phyloP scores from a whole-genome alignment of 805 yeast species.

The Pichia rugopelliculosa region DNA sequence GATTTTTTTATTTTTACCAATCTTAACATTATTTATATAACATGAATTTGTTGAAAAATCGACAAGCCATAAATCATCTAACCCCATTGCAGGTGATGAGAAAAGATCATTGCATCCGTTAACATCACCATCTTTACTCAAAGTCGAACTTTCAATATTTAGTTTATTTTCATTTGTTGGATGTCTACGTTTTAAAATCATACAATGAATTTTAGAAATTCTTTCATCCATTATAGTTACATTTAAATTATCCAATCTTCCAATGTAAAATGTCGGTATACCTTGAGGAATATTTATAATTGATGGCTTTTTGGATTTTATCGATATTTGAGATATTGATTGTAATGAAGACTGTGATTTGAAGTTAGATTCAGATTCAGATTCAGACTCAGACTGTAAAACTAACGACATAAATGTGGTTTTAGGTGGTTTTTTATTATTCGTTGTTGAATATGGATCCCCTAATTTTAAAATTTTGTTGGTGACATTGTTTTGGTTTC shows the following conservation, averaged over 20 bases:
- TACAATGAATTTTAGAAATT: constrained; percentile 79
- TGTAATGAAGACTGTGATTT: too few species aligned
- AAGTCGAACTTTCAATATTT: constrained; percentile 24
- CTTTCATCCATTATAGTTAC: constrained; percentile 61
- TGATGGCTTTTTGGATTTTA: background rate
- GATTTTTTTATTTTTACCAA: constrained; percentile 58
- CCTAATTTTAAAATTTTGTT: background rate
- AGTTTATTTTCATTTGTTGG: constrained; percentile 30
- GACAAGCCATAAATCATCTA: constrained; percentile 71
- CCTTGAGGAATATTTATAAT: constrained; percentile 59
- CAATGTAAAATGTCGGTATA: constrained; percentile 59
- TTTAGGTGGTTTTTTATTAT: constrained; percentile 3
- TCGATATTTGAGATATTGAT: background rate
- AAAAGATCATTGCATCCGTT: constrained; percentile 27
- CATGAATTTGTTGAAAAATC: constrained; percentile 81
- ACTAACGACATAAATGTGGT: constrained; percentile 32
- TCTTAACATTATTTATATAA: constrained; percentile 49
- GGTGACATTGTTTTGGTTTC: background rate
- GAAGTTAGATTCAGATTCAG: too few species aligned
- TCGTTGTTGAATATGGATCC: background rate
- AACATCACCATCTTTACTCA: background rate
- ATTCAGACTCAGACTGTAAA: constrained; percentile 54
- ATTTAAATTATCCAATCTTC: constrained; percentile 61
- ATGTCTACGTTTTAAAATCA: constrained; percentile 55
- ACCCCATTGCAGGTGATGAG: constrained; percentile 65